Evolutionary conservation across 2,329 filamentous ascomycete genomes (phyloP).

Genomic region (Dryadomyces sulphureus): DNA sequence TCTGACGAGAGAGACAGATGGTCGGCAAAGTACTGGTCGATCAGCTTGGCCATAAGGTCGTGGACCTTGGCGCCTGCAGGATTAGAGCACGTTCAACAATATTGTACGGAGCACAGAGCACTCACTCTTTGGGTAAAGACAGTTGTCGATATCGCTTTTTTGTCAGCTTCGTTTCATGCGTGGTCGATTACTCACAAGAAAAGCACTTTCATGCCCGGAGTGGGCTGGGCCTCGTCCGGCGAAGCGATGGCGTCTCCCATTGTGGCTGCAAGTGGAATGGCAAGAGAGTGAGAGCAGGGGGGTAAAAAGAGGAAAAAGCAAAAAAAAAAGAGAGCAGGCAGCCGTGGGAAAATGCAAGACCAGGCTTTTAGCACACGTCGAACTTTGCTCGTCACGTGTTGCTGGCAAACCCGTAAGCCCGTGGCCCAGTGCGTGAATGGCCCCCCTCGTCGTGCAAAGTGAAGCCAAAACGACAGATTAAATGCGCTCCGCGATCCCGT

Average conservation of each 20-base stretch:
- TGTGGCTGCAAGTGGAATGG: too few species aligned
- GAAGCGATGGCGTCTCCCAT: conserved; percentile 3
- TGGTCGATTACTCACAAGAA: conserved; percentile 24
- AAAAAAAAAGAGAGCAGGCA: background rate
- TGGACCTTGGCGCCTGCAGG: conserved; percentile 69
- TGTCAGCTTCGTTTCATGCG: conserved; percentile 23
- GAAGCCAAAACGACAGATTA: too few species aligned
- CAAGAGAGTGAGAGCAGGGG: too few species aligned
- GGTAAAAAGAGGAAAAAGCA: too few species aligned
- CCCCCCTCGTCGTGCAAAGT: too few species aligned
- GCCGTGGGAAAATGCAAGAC: too few species aligned
- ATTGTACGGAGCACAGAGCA: too few species aligned
- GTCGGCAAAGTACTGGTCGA: conserved; percentile 46
- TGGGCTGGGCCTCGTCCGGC: background rate
- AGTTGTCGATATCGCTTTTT: conserved; percentile 96
- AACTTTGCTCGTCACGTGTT: background rate
- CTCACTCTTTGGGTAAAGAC: conserved; percentile 78
- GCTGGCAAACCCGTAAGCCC: too few species aligned
- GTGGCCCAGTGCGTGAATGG: too few species aligned
- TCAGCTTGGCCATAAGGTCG: conserved; percentile 75
- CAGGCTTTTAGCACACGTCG: conserved; percentile 11
- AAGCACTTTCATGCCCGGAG: conserved; percentile 19
- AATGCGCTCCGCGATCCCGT: too few species aligned
- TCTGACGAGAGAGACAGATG: conserved; percentile 61
- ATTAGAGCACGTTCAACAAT: background rate